Conservation (phyloP, 228 moss, liverwort and hornwort genomes). For the Sphagnum fallax region DNA sequence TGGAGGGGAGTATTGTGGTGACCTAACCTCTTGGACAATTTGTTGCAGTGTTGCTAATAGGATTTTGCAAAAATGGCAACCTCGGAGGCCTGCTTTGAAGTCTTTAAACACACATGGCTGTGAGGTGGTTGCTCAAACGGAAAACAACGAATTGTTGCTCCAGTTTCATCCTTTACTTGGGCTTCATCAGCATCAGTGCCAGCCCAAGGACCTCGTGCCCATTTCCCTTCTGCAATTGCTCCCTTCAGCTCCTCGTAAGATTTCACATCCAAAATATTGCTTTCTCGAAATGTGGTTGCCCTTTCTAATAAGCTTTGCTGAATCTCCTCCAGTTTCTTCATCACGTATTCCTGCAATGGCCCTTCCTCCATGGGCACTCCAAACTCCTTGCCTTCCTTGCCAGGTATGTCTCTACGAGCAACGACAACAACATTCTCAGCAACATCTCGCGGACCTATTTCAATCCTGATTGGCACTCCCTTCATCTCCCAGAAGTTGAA, state of each 20-base stretch:
- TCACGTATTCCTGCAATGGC: constrained; percentile 35
- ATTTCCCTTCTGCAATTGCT: constrained; percentile 57
- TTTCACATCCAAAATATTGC: constrained; percentile 67
- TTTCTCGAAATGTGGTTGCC: constrained; percentile 76
- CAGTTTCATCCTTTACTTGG: constrained; percentile 73
- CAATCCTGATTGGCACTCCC: constrained; percentile 82
- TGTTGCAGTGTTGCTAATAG: constrained; percentile 29
- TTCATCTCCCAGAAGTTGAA: constrained; percentile 99
- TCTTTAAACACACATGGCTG: constrained; percentile 51
- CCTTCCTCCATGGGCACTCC: constrained; percentile 61
- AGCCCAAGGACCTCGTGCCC: constrained; percentile 89
- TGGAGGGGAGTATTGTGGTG: no score
- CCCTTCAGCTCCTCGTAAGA: constrained; percentile 64
- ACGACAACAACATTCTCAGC: constrained; percentile 64
- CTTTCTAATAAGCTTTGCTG: constrained; percentile 62
- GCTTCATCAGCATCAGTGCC: constrained; percentile 78
- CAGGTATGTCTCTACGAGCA: constrained; percentile 78
- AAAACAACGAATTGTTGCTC: constrained; percentile 92
- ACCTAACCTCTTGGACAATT: no score
- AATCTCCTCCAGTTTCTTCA: constrained; percentile 44
- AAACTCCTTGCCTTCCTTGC: constrained; percentile 74
- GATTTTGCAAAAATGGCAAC: constrained; percentile 94
- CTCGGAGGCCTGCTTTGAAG: constrained; percentile 52
- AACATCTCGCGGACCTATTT: constrained; percentile 89
- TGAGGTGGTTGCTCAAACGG: constrained; percentile 66